These are phyloP conservation scores for Multifurca ochricompacta DNA, from an alignment of 768 basidiomycete species.

Conservation along the genomic window DNA sequence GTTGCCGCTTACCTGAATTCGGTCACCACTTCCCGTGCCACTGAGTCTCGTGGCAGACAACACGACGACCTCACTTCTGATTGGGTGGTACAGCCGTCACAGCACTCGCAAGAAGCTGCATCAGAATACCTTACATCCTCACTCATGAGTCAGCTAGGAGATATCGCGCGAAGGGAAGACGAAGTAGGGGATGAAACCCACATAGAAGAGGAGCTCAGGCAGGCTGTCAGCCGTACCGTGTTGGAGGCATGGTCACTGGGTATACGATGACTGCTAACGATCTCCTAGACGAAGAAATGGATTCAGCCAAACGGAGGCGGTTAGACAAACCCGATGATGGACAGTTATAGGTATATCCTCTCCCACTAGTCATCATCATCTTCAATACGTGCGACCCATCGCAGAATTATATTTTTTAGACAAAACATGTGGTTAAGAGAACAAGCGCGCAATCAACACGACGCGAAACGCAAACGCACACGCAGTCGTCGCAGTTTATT, in stretches of 20 bases:
- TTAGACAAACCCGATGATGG: conserved; percentile 6
- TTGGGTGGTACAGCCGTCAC: conserved; percentile 37
- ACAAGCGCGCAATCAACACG: background rate
- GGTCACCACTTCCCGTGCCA: conserved; percentile 23
- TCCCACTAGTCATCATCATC: background rate
- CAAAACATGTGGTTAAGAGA: background rate
- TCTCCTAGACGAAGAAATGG: background rate
- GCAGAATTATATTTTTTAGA: background rate
- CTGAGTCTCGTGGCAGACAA: conserved; percentile 20
- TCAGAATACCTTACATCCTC: conserved; percentile 64
- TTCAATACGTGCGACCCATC: background rate
- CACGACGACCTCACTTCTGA: conserved; percentile 1
- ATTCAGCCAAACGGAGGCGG: conserved; percentile 14
- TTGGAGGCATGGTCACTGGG: conserved; percentile 59
- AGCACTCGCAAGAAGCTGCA: conserved; percentile 58
- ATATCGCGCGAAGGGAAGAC: conserved; percentile 56
- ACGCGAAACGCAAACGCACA: background rate
- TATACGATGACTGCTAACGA: conserved; percentile 40
- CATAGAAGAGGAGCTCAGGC: conserved; percentile 51
- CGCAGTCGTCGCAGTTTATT: too few species aligned
- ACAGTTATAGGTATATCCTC: background rate
- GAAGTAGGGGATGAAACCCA: conserved; percentile 49
- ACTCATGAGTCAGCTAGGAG: conserved; percentile 57
- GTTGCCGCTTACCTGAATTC: conserved; percentile 55
- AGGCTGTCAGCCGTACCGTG: conserved; percentile 56